Percentiles rank a stretch among this genome's conserved stretches.
phyloP scores from a whole-genome alignment of 108 stramenopile species.

The Skeletonema costatum region DNA sequence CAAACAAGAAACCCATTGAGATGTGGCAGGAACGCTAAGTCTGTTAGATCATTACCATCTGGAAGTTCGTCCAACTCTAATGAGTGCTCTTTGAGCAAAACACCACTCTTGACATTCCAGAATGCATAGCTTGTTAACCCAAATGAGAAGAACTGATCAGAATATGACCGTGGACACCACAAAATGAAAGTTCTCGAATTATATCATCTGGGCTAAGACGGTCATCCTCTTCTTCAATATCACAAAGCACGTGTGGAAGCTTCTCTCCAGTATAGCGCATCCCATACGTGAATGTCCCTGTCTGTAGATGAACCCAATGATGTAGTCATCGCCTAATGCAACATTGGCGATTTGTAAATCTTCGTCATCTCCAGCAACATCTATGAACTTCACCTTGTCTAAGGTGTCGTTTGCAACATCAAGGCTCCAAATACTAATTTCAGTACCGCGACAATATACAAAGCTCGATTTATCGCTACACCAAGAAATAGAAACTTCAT shows the following conservation, averaged over 20 bases:
- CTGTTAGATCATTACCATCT: not conserved
- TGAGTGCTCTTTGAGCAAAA: not conserved
- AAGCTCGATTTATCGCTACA: not conserved
- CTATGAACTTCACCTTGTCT: too few relatives aligned
- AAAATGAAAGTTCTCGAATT: too few relatives aligned
- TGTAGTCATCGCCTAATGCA: conserved; percentile 6
- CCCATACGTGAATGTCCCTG: conserved; percentile 6
- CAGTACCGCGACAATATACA: not conserved
- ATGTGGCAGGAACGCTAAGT: not conserved
- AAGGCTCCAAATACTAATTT: not conserved
- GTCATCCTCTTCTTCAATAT: conserved; percentile 20
- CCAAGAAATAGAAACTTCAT: not conserved
- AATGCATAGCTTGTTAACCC: conserved; percentile 7
- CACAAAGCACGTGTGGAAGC: not conserved
- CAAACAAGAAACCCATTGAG: not conserved
- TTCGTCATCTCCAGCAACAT: too few relatives aligned
- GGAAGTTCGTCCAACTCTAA: not conserved
- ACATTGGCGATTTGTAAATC: not conserved
- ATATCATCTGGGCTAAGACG: not conserved
- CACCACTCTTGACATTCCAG: not conserved
- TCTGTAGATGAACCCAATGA: not conserved
- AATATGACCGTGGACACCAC: conserved; percentile 9
- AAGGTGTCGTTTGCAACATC: not conserved
- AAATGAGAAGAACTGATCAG: conserved; percentile 3
- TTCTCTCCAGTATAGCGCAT: conserved; percentile 9